These are phyloP conservation scores for Stromatinia cepivora DNA, from an alignment of 2,329 filamentous ascomycete genomes.

Conservation along the genomic window DNA sequence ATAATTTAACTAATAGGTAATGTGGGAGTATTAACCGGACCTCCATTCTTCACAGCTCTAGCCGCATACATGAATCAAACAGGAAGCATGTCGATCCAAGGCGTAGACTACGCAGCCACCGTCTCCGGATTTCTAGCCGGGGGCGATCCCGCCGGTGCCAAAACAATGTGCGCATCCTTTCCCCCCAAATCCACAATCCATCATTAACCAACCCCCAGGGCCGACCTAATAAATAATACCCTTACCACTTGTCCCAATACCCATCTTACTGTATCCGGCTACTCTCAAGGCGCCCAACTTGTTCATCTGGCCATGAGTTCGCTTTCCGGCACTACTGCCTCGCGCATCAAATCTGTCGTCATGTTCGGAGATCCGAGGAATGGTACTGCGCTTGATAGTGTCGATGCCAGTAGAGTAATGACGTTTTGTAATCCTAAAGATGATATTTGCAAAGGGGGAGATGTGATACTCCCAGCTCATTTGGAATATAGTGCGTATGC, in stretches of 20 bases:
- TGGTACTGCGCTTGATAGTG: conserved; percentile 31
- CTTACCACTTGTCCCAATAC: conserved; percentile 32
- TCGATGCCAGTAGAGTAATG: conserved; percentile 31
- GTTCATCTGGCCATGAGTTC: conserved; percentile 33
- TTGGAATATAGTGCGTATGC: conserved; percentile 35
- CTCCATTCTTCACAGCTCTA: conserved; percentile 36
- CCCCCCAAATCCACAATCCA: not conserved
- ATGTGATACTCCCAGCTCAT: conserved; percentile 28
- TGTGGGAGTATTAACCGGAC: conserved; percentile 36
- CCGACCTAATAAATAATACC: conserved; percentile 31
- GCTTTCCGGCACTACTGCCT: conserved; percentile 26
- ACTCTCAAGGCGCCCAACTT: conserved; percentile 38
- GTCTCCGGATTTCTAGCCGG: conserved; percentile 48
- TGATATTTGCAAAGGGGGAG: conserved; percentile 34
- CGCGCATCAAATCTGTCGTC: conserved; percentile 32
- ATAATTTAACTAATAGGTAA: conserved; percentile 28
- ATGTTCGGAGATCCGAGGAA: conserved; percentile 38
- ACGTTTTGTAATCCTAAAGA: conserved; percentile 34
- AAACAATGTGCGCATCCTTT: conserved; percentile 43
- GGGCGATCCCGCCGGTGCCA: conserved; percentile 48
- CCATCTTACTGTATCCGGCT: conserved; percentile 34
- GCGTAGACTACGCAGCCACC: conserved; percentile 53
- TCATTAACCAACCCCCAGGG: conserved; percentile 24
- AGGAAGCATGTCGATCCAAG: conserved; percentile 49
- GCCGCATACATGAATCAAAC: conserved; percentile 44